phyloP scores from a whole-genome alignment of 768 basidiomycete genomes.

The Trametes cubensis region DNA sequence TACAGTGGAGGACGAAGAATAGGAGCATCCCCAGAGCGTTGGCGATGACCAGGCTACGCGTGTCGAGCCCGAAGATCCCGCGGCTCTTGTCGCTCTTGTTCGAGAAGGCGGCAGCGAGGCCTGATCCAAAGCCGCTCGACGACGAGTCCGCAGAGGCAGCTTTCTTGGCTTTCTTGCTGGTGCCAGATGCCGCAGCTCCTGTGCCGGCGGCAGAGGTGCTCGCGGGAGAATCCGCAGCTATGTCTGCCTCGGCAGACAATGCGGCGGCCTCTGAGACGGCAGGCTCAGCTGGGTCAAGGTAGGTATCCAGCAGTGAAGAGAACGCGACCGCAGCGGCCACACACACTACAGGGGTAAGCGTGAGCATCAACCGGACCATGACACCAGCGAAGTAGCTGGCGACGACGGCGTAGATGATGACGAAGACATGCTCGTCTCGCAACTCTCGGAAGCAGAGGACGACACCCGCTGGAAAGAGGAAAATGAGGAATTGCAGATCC shows the following conservation, averaged over 20 bases:
- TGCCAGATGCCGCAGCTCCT: constrained; percentile 22
- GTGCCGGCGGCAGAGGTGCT: constrained; percentile 32
- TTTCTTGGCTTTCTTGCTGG: constrained; percentile 50
- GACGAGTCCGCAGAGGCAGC: constrained; percentile 37
- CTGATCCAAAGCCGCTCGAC: constrained; percentile 42
- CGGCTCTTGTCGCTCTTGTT: constrained; percentile 40
- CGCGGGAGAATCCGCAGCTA: constrained; percentile 32
- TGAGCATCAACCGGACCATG: constrained; percentile 99
- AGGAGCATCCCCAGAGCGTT: constrained; percentile 78
- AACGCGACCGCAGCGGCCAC: constrained; percentile 90
- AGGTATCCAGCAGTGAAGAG: constrained; percentile 85
- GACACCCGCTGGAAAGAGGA: constrained; percentile 97
- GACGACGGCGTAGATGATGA: constrained; percentile 96
- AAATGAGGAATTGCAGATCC: constrained; percentile 97
- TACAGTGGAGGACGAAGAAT: constrained; percentile 95
- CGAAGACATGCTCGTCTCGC: constrained; percentile 95
- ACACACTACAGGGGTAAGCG: constrained; percentile 96
- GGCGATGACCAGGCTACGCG: constrained; percentile 72
- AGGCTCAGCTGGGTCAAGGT: constrained; percentile 84
- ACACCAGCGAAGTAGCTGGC: constrained; percentile 99
- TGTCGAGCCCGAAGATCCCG: constrained; percentile 86
- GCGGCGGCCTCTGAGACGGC: constrained; percentile 40
- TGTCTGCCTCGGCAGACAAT: constrained; percentile 29
- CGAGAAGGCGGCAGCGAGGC: constrained; percentile 38
- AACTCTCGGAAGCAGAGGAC: constrained; percentile 91